Base-by-base conservation (phyloP, 441 rosid genomes). In the Erysimum cheiri region DNA sequence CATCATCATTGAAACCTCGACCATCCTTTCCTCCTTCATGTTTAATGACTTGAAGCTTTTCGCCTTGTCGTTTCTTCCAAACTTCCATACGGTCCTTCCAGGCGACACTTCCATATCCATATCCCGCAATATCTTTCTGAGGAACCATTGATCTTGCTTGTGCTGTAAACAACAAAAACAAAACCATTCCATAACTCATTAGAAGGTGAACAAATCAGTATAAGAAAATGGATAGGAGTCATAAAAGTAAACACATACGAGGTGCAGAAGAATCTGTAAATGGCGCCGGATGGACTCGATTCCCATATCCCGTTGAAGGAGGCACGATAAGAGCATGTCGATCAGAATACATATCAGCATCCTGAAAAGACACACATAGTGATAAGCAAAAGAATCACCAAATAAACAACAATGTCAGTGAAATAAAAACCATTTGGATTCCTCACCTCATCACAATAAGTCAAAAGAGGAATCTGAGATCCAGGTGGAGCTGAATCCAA, bases 51-150 rank as follows among this genome's bases (percentile, higher is more conserved):
- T 80, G 85, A 22, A 82, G 71, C 70, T 82, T 80, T 58, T 82
- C 89, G 58, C 55, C 50, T 60, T 83, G 87, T 46, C 78, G 79
- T 60, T 70, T 74, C 69, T 80, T 84, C 87, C 91, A 85, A 29
- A 55, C 69, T 74, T 90, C 88, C 85, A 83, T 79, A 55, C 88
- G 82, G 62, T 87, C 87, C 54, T 86, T 90, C 96, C 96, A 90
- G 58, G 91, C 87, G 61, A 86, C 80, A 76, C 88, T 90, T 62
- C 90, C 96, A 46, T 85, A 88, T 61, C 96, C 93, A 64, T 87
- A 86, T 53, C 84, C 91, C 37, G 90, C 85, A 64, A 87, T 80
- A 73, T 90, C 88, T 80, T 88, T 88, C 58, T 83, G 81, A 67
- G 93, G 91, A 62, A 82, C 85, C 94, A 85, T 64, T 62, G 86